Conservation (phyloP, 2,329 filamentous ascomycete species). For the Colletotrichum orbiculare region DNA sequence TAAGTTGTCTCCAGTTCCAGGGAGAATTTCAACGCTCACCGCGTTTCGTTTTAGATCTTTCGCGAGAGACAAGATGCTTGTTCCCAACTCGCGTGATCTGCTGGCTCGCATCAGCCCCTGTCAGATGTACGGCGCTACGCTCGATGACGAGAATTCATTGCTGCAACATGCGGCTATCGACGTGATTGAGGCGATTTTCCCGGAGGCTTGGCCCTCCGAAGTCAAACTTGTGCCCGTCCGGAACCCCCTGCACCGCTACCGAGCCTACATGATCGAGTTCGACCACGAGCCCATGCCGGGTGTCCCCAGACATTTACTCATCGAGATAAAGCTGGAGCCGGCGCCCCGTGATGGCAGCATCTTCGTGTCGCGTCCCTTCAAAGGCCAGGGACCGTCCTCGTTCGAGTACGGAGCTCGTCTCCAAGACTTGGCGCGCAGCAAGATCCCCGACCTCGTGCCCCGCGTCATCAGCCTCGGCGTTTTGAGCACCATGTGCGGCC, state of each 20-base stretch:
- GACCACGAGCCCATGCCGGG: conserved; percentile 9
- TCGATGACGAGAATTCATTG: no score
- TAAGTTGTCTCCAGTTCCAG: no score
- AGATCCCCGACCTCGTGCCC: conserved; percentile 2
- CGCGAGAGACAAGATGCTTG: no score
- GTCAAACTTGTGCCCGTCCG: neutral
- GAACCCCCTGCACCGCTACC: conserved; percentile 1
- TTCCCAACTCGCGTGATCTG: no score
- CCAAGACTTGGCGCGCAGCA: conserved; percentile 10
- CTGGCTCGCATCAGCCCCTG: no score
- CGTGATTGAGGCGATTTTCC: neutral
- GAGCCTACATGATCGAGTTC: conserved; percentile 11
- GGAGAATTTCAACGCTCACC: no score
- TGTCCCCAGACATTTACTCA: conserved; percentile 10
- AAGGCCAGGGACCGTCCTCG: neutral
- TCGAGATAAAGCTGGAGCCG: conserved; percentile 6
- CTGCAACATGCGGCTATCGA: no score
- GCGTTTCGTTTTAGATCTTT: no score
- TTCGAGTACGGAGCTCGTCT: conserved; percentile 6
- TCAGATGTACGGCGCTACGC: no score
- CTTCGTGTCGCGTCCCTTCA: neutral
- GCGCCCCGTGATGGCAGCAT: conserved; percentile 2
- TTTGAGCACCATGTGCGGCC: neutral
- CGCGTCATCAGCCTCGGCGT: conserved; percentile 13
- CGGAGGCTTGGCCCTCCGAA: conserved; percentile 2